Evolutionary conservation across 2,329 filamentous ascomycete genomes (phyloP).

Genomic region (Verticillium albo-atrum): DNA sequence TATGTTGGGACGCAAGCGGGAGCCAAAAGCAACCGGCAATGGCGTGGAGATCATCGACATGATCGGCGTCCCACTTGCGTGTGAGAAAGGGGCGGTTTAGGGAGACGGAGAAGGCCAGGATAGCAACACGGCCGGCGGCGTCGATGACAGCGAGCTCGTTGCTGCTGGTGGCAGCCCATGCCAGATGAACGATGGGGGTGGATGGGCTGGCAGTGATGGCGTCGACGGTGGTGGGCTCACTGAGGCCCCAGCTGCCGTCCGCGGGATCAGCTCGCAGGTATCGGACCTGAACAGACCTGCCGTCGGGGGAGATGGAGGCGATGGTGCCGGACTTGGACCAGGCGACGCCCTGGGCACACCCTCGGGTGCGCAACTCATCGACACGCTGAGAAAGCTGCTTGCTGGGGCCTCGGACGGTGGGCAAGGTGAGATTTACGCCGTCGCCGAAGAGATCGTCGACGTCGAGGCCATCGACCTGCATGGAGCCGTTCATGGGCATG

Average conservation of each 20-base stretch:
- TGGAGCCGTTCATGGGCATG: conserved; percentile 31
- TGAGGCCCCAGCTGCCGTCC: conserved; percentile 71
- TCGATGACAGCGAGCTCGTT: conserved; percentile 84
- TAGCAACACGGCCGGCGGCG: conserved; percentile 68
- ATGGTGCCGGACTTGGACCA: conserved; percentile 90
- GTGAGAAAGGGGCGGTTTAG: conserved; percentile 67
- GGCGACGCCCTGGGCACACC: conserved; percentile 79
- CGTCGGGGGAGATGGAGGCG: conserved; percentile 72
- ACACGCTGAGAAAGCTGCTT: conserved; percentile 69
- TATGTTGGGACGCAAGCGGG: conserved; percentile 45
- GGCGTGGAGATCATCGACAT: conserved; percentile 68
- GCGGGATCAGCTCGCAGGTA: conserved; percentile 66
- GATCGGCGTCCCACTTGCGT: conserved; percentile 61
- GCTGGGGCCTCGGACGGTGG: conserved; percentile 45
- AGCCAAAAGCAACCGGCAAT: conserved; percentile 88
- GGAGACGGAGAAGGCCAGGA: conserved; percentile 66
- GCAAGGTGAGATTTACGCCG: conserved; percentile 54
- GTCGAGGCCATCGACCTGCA: conserved; percentile 51
- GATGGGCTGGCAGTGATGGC: conserved; percentile 59
- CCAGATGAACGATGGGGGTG: conserved; percentile 71
- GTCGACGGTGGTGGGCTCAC: conserved; percentile 62
- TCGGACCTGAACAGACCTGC: conserved; percentile 65
- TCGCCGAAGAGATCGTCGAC: conserved; percentile 76
- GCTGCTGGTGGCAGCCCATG: conserved; percentile 69
- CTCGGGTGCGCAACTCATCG: conserved; percentile 69